Evolutionary conservation across 1,139 yeast species (phyloP).

Genomic region (Blastobotrys arbuscula): DNA sequence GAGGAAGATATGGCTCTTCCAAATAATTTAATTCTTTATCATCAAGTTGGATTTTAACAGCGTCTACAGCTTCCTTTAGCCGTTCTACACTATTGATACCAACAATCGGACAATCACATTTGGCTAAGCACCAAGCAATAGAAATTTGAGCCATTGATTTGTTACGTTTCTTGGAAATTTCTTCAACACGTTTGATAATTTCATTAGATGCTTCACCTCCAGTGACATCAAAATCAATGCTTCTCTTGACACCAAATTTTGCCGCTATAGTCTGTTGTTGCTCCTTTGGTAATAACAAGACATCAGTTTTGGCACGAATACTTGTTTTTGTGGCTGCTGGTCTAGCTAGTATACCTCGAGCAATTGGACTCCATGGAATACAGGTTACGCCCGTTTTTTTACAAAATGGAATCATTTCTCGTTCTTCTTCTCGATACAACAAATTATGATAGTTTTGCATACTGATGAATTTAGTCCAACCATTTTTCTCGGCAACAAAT

Average conservation of each 20-base stretch:
- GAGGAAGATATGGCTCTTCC: conserved; percentile 43
- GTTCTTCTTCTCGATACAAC: conserved; percentile 53
- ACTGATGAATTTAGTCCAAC: conserved; percentile 51
- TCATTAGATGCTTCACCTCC: conserved; percentile 38
- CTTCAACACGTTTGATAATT: conserved; percentile 49
- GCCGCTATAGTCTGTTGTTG: background rate
- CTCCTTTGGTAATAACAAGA: background rate
- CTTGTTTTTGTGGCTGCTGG: conserved; percentile 25
- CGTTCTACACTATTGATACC: conserved; percentile 49
- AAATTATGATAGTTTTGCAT: conserved; percentile 57
- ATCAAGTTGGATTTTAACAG: conserved; percentile 41
- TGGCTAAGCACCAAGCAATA: conserved; percentile 49
- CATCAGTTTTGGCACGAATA: background rate
- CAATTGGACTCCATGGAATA: conserved; percentile 51
- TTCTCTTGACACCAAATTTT: conserved; percentile 33
- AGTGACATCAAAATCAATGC: conserved; percentile 31
- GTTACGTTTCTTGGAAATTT: conserved; percentile 43
- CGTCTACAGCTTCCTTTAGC: conserved; percentile 48
- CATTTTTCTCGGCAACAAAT: conserved; percentile 49
- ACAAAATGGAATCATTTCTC: conserved; percentile 54
- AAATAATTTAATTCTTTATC: conserved; percentile 43
- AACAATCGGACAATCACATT: conserved; percentile 51
- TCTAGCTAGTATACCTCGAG: conserved; percentile 44
- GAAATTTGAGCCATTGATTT: conserved; percentile 51
- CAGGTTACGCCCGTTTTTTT: conserved; percentile 43